These are phyloP conservation scores for Sphagnum magellanicum DNA, from an alignment of 228 moss, liverwort and hornwort genomes.

Conservation along the genomic window DNA sequence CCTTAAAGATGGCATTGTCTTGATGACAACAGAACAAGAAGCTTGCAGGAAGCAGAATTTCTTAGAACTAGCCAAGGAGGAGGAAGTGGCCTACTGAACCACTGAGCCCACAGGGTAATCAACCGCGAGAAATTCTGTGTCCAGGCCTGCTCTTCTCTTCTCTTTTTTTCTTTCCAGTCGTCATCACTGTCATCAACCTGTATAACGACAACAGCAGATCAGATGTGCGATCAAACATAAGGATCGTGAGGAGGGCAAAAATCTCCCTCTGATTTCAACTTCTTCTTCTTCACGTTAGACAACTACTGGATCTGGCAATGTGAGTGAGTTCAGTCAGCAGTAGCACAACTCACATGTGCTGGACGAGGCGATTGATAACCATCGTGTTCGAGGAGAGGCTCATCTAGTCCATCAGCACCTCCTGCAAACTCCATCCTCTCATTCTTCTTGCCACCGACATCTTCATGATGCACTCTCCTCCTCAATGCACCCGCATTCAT, in stretches of 20 bases:
- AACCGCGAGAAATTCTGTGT: conserved; percentile 64
- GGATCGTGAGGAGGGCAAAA: background rate
- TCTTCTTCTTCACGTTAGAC: background rate
- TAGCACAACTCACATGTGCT: conserved; percentile 4
- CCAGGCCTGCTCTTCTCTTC: conserved; percentile 55
- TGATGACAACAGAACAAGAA: background rate
- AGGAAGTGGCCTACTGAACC: conserved; percentile 41
- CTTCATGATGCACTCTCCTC: conserved; percentile 65
- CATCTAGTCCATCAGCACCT: conserved; percentile 51
- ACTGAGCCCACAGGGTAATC: conserved; percentile 61
- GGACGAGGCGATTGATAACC: conserved; percentile 3
- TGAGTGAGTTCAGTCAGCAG: no score
- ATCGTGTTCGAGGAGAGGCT: conserved; percentile 37
- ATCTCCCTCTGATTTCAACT: background rate
- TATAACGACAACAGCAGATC: background rate
- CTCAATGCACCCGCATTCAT: conserved; percentile 60
- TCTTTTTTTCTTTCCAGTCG: conserved; percentile 24
- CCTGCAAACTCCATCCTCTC: conserved; percentile 30
- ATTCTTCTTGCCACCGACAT: conserved; percentile 54
- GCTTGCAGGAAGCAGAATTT: background rate
- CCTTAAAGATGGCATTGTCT: background rate
- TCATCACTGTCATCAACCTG: conserved; percentile 51
- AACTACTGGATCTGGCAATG: background rate
- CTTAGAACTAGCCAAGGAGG: conserved; percentile 5
- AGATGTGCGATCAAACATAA: background rate